Conservation (phyloP, 2,329 filamentous ascomycete species). For the Fusarium palustre region DNA sequence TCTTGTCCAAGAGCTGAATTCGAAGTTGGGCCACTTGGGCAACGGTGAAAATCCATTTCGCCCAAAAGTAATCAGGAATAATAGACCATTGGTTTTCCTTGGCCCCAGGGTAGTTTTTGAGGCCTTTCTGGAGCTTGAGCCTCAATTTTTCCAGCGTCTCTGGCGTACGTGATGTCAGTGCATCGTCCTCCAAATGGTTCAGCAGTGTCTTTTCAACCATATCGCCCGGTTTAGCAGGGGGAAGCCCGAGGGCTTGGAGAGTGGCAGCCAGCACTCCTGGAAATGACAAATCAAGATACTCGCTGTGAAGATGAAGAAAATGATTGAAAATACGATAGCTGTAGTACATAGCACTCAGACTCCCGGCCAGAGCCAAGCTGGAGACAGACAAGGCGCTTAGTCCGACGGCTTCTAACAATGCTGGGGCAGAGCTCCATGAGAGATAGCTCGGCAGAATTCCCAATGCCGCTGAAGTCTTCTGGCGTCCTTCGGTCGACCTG, state of each 20-base stretch:
- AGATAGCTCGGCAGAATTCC: neutral
- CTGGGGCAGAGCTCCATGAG: neutral
- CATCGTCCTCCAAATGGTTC: neutral
- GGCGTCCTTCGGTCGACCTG: neutral
- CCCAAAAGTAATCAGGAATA: slow-evolving; percentile 1
- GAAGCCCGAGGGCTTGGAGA: neutral
- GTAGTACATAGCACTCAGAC: neutral
- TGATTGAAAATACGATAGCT: neutral
- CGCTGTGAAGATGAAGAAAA: neutral
- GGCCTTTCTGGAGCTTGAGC: neutral
- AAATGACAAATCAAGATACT: neutral
- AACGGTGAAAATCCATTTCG: neutral
- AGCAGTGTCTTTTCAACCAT: neutral
- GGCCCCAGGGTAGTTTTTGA: neutral
- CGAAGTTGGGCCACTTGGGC: neutral
- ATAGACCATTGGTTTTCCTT: neutral
- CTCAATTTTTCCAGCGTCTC: neutral
- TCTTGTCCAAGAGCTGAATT: neutral
- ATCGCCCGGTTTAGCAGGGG: neutral
- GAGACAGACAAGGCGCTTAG: neutral
- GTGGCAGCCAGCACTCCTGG: neutral
- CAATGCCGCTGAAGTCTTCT: neutral
- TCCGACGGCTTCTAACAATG: neutral
- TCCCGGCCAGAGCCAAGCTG: neutral
- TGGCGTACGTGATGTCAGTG: accelerated